Base-by-base conservation (phyloP, 768 basidiomycete genomes). In the Macrolepiota dolichaula region DNA sequence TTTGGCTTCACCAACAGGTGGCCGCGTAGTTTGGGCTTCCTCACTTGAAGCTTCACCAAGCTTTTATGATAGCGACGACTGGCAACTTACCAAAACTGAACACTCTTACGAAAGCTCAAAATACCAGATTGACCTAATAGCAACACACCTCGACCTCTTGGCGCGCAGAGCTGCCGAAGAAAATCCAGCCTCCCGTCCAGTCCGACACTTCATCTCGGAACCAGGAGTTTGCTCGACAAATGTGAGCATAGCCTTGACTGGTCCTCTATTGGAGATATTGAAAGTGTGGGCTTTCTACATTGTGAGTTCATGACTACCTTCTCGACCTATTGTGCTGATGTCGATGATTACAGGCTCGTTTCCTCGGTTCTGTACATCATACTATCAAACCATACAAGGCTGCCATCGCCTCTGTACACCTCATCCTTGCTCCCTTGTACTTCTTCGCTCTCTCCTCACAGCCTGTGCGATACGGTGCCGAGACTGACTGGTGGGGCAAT, bases 1-100 rank as follows among this genome's bases (percentile, higher is more conserved):
- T 13, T 64, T 74, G 13, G 78, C 79, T 27, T 79, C 81, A 22
- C 72, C 75, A 3, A 75, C 75, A 2, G 79, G 80, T 29, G 76
- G 85, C 2, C 82, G 91, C 36, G 83, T 94, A 4, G 72, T 94
- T 13, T 95, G 93, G 93, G 85, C 84, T 62, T 89, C 91, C 4
- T 93, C 92, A 5, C 67, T 88, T 6, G 87, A 88, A 71, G 81
- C 86, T 0, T 75, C 73, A 6, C 80, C 85, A 0, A 65, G 72
- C 17, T 81, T 73, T 62, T 90, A 85, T 64, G 80, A 87, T 58
- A 68, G 78, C 0, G 78, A 82, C 29, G 92, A 95, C 71, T 88
- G 86, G 85, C 92, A 94, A 67, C 77, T 89, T 40, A 72, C 80
- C 47, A 77, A 81, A 51, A 85, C 86, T 7, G 69, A 72, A 19